Base-by-base conservation (phyloP, 1,284 basidiomycete genomes). In the Ustilago crameri region DNA sequence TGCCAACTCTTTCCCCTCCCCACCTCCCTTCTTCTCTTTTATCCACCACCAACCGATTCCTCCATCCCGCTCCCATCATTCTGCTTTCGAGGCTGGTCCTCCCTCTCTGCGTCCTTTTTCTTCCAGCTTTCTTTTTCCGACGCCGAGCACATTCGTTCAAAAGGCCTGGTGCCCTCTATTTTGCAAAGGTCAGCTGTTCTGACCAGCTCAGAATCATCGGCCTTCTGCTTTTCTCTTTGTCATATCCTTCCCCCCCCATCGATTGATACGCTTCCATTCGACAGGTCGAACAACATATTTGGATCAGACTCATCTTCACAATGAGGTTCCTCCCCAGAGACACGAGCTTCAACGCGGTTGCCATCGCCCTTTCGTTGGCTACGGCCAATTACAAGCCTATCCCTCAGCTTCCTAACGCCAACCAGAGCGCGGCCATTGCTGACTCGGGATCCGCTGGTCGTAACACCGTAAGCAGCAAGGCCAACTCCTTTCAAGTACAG, bases 371-470 rank as follows among this genome's bases (percentile, higher is more conserved):
- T 2, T 81, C 79, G 26, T 66, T 82, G 22, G 76, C 71, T n/a
- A 52, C 73, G 9, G 81, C 81, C 45, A 81, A 82, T 63, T 82
- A 82, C 74, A 82, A 82, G 68, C 81, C 81, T 17, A 72, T 78
- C 20, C 81, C 81, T 5, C 75, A 77, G 52, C 51, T 78, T 2
- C 65, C 75, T 1, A 54, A 48, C 4, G 48, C 65, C 35, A 66
- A 61, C 35, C 51, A 70, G 34, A 52, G 41, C 27, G 32, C 38
- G 5, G 51, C 44, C 9, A 47, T 54, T n/a, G 17, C 58, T 3
- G 18, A 40, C 14, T n/a, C 23, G 2, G 47, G 38, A n/a, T 34
- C 45, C 2, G 27, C 40, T 24, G 51, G 47, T 20, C 66, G 61
- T n/a, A 59, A 50, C 30, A 42, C 51, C 15, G 37, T 71, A 17